Base-by-base conservation (phyloP, 2,329 filamentous ascomycete species). In the Phoma sp. region DNA sequence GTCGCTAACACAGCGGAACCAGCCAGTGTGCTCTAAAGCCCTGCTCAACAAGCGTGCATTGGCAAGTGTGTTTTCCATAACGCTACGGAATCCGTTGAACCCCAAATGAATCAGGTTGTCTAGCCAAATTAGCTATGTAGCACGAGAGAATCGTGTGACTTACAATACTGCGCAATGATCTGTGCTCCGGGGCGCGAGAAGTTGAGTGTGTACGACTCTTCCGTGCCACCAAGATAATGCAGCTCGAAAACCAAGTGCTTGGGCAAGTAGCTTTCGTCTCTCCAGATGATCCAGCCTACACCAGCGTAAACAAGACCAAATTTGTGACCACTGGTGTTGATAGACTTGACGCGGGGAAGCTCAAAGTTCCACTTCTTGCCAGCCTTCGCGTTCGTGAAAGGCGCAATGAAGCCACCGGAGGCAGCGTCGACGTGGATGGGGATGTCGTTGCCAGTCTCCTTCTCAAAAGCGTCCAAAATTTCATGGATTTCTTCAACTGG, bases 151-250 rank as follows among this genome's bases (percentile, higher is more conserved):
- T 29, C 40, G 28, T 33, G 7, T 33, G 45, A 47, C 54, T n/a
- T 89, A 74, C 85, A 91, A 73, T 91, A 91, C 67, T 91, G 88
- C 0, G 82, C 87, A 56, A 90, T 85, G 51, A 91, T 79, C 57
- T 90, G 88, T 0, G 85, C 84, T 3, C 87, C 88, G 0, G 87
- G 87, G 0, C 88, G 83, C 1, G 86, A 89, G 76, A 91, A 91
- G 74, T 90, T 91, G 17, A 91, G 79, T 0, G 87, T 90, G 73
- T 85, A 91, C 1, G 84, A 86, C 66, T 88, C 82, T 64, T 90
- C 87, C 0, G 85, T 88, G n/a, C 87, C 86, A 30, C 88, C 88
- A 0, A 91, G 81, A 65, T 91, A 91, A 69, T 85, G 85, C 15
- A 91, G 79, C 69, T 90, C 85, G 69, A 91, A 91, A 57, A 90